Conservation (phyloP, 768 basidiomycete species). For the Leccinum subtestaceum region DNA sequence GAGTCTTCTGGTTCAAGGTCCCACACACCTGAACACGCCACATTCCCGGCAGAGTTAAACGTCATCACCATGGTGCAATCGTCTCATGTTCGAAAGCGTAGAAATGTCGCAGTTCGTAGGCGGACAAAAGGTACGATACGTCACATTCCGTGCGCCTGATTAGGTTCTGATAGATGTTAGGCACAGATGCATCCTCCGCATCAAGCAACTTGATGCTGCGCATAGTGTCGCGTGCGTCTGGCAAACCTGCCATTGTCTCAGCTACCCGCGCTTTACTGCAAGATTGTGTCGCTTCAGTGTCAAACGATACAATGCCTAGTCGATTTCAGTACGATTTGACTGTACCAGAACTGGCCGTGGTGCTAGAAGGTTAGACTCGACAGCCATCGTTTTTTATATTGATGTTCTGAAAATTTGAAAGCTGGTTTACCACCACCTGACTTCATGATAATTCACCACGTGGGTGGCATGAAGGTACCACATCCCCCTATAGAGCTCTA, state of each 20-base stretch:
- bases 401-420: constrained; percentile 38
- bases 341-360: constrained; percentile 42
- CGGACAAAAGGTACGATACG: constrained; percentile 24
- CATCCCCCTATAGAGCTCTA: constrained; percentile 58
- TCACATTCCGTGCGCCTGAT: not conserved
- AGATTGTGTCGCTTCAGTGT: constrained; percentile 10
- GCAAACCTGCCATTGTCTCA: constrained; percentile 64
- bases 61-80: constrained; percentile 20
- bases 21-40: constrained; percentile 47
- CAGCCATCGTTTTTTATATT: not conserved
- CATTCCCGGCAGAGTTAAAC: constrained; percentile 11
- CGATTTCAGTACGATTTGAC: constrained; percentile 35
- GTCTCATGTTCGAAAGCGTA: constrained; percentile 19
- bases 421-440: constrained; percentile 65
- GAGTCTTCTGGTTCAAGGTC: constrained; percentile 67
- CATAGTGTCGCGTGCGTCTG: constrained; percentile 55
- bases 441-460: constrained; percentile 70
- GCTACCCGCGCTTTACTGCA: constrained; percentile 46
- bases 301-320: not conserved
- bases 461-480: constrained; percentile 38
- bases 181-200: constrained; percentile 10
- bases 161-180: constrained; percentile 13
- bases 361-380: constrained; percentile 56
- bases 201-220: constrained; percentile 43
- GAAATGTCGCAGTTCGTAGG: constrained; percentile 26